phyloP scores from a whole-genome alignment of 1,284 basidiomycete species.

The Psilocybe mexicana region DNA sequence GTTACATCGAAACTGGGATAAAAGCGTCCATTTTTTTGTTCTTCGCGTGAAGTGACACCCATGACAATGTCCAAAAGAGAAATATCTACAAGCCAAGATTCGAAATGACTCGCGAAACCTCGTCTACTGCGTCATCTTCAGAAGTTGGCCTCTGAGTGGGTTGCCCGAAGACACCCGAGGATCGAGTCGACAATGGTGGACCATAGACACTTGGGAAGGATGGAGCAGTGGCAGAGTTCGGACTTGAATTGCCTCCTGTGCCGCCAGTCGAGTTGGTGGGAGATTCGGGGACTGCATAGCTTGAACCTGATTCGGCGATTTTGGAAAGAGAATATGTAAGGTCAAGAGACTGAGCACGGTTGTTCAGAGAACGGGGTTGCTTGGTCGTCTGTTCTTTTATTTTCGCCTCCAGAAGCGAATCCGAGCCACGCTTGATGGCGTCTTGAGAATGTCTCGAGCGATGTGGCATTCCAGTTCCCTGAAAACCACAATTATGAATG shows the following conservation, averaged over 20 bases:
- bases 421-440: slow-evolving; percentile 80
- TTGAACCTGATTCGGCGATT: slow-evolving; percentile 64
- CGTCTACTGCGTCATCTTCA: slow-evolving; percentile 66
- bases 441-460: slow-evolving; percentile 71
- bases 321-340: slow-evolving; percentile 76
- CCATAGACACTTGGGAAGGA: slow-evolving; percentile 83
- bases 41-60: slow-evolving; percentile 16
- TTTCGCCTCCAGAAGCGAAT: slow-evolving; percentile 85
- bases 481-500: slow-evolving; percentile 18
- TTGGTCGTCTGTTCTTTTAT: slow-evolving; percentile 70
- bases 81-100: slow-evolving; percentile 66
- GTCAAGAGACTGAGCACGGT: slow-evolving; percentile 80
- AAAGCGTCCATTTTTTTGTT: slow-evolving; percentile 23
- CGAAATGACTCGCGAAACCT: slow-evolving; percentile 76
- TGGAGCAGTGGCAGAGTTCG: slow-evolving; percentile 71
- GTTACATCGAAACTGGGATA: slow-evolving; percentile 26
- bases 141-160: slow-evolving; percentile 43
- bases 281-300: slow-evolving; percentile 66
- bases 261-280: slow-evolving; percentile 76
- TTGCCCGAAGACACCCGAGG: slow-evolving; percentile 46
- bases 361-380: slow-evolving; percentile 74
- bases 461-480: slow-evolving; percentile 67
- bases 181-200: slow-evolving; percentile 49
- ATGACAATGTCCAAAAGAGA: slow-evolving; percentile 19
- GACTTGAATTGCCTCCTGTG: slow-evolving; percentile 69